Evolutionary conservation across 208 protist species (phyloP).

Genomic region (Crithidia fasciculata): DNA sequence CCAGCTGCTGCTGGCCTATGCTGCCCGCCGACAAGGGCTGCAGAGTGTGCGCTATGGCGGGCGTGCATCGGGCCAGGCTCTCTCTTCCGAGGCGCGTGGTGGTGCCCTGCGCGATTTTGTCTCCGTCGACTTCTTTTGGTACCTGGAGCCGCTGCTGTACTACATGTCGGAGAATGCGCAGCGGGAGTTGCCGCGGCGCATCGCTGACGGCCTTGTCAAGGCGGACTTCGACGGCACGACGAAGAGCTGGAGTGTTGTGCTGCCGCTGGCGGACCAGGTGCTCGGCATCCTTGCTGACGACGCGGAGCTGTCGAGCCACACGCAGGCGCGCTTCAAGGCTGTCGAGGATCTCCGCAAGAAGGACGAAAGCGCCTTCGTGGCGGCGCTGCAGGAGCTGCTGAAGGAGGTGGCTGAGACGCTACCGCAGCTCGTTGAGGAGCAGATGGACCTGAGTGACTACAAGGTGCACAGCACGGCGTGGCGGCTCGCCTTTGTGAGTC

Average conservation of each 20-base stretch:
- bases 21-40: slow-evolving; percentile 35
- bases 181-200: slow-evolving; percentile 56
- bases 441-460: slow-evolving; percentile 31
- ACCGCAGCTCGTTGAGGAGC: slow-evolving; percentile 65
- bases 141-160: slow-evolving; percentile 71
- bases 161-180: slow-evolving; percentile 71
- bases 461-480: slow-evolving; percentile 66
- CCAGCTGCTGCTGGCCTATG: slow-evolving; percentile 76
- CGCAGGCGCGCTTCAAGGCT: slow-evolving; percentile 37
- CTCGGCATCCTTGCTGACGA: slow-evolving; percentile 67
- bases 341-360: slow-evolving; percentile 38
- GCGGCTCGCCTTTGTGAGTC: slow-evolving; percentile 64
- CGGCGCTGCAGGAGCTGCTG: slow-evolving; percentile 18
- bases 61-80: slow-evolving; percentile 6
- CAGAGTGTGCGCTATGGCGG: slow-evolving; percentile 14
- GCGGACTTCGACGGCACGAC: slow-evolving; percentile 54
- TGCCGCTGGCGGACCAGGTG: slow-evolving; percentile 65
- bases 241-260: slow-evolving; percentile 59
- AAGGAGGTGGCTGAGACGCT: slow-evolving; percentile 51
- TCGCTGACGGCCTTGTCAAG: slow-evolving; percentile 71
- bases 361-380: slow-evolving; percentile 25
- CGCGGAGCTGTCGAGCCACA: slow-evolving; percentile 45
- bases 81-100: slow-evolving; percentile 23
- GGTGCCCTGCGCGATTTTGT: slow-evolving; percentile 50
- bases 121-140: slow-evolving; percentile 82